Conservation (phyloP, 2,329 filamentous ascomycete species). For the Ceratocystis papillata region DNA sequence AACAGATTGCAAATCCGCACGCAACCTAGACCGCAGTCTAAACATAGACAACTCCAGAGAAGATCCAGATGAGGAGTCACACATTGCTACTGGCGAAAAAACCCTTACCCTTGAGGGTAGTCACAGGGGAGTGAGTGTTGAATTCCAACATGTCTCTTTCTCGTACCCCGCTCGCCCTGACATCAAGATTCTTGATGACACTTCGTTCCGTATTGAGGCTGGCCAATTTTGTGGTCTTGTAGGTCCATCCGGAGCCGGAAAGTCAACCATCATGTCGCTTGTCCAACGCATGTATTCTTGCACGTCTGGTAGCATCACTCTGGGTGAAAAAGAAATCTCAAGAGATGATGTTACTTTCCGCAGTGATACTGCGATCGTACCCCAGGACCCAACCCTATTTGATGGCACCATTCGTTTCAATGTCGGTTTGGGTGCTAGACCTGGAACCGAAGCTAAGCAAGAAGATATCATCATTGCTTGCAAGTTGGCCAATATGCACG, state of each 20-base stretch:
- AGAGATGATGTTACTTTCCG: constrained; percentile 38
- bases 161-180: constrained; percentile 54
- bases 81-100: background rate
- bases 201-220: constrained; percentile 46
- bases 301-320: constrained; percentile 33
- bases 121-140: constrained; percentile 32
- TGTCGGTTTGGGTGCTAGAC: constrained; percentile 44
- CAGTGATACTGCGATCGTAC: constrained; percentile 45
- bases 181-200: constrained; percentile 43
- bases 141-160: constrained; percentile 51
- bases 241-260: constrained; percentile 55
- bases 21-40: constrained; percentile 25
- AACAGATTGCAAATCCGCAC: constrained; percentile 20
- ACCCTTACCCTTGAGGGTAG: constrained; percentile 26
- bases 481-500: constrained; percentile 58
- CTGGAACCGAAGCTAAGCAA: constrained; percentile 44
- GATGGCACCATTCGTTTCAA: constrained; percentile 48
- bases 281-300: constrained; percentile 43
- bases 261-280: constrained; percentile 53
- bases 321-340: constrained; percentile 40
- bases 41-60: constrained; percentile 25
- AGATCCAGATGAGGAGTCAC: constrained; percentile 35
- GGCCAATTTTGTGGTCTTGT: constrained; percentile 55
- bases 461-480: constrained; percentile 57
- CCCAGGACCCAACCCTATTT: constrained; percentile 49